A percentile compares a stretch with the other conserved stretches of the same genome.
phyloP scores from a whole-genome alignment of 495 filamentous ascomycete species.

The Lepidopterella palustris region DNA sequence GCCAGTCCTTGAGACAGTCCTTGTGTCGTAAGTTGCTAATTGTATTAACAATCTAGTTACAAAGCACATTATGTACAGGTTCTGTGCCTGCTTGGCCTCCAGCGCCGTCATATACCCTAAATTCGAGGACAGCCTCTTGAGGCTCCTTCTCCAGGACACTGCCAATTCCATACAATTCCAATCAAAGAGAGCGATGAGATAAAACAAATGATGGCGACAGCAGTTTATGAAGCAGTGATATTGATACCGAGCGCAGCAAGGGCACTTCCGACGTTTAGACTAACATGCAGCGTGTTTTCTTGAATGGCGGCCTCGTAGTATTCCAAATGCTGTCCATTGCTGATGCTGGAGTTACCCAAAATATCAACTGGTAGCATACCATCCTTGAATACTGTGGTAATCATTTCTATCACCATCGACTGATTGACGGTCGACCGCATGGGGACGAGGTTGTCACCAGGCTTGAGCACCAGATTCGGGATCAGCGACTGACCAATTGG shows the following conservation, averaged over 20 bases:
- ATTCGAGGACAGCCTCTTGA: too few species aligned
- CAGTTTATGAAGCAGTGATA: not conserved
- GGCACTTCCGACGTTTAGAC: constrained; percentile 41
- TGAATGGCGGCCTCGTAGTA: constrained; percentile 54
- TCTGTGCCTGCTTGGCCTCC: not conserved
- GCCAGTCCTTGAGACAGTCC: not conserved
- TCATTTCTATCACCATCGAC: constrained; percentile 39
- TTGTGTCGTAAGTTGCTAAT: not conserved
- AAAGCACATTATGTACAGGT: not conserved
- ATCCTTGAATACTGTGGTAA: constrained; percentile 42
- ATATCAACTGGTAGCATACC: constrained; percentile 57
- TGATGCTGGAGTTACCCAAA: constrained; percentile 50
- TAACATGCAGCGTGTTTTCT: constrained; percentile 36
- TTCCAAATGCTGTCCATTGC: constrained; percentile 51
- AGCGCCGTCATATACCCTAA: too few species aligned
- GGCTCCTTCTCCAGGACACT: too few species aligned
- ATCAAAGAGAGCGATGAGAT: too few species aligned
- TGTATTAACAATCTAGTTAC: not conserved
- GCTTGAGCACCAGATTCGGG: constrained; percentile 51
- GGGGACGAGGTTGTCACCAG: constrained; percentile 53
- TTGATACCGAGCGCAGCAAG: constrained; percentile 20
- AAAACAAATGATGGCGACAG: not conserved
- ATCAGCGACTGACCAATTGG: constrained; percentile 51
- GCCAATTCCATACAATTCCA: too few species aligned
- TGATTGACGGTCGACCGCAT: constrained; percentile 52